Evolutionary conservation across 345 rosid species (phyloP).

Genomic region (Turnera subulata): DNA sequence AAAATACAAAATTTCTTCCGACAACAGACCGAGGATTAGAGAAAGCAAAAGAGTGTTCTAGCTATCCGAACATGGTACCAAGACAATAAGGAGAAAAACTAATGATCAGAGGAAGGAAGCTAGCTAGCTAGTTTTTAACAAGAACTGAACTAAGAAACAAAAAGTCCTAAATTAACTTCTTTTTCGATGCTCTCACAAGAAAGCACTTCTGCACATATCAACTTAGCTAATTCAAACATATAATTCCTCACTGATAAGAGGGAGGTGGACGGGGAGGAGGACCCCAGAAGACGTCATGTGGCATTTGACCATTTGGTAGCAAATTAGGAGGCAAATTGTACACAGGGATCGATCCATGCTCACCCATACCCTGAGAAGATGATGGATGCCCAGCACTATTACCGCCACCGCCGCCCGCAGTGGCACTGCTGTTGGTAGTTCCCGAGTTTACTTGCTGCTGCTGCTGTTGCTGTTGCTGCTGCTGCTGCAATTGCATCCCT

Average conservation of each 20-base stretch:
- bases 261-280: slow-evolving; percentile 66
- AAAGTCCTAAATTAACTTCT: no score
- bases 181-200: no score
- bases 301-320: slow-evolving; percentile 62
- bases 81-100: no score
- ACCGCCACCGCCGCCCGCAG: slow-evolving; percentile 13
- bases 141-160: no score
- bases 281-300: slow-evolving; percentile 76
- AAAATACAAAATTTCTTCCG: no score
- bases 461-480: slow-evolving; percentile 19
- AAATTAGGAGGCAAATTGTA: slow-evolving; percentile 67
- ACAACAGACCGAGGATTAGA: no score
- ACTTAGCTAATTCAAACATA: no score
- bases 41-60: no score
- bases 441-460: slow-evolving; percentile 26
- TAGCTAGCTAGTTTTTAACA: no score
- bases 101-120: no score
- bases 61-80: no score
- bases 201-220: no score
- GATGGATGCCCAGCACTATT: slow-evolving; percentile 24
- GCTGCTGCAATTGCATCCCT: slow-evolving; percentile 18
- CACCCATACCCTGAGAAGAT: slow-evolving; percentile 27
- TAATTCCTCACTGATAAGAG: slow-evolving; percentile 20
- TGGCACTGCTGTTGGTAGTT: slow-evolving; percentile 4
- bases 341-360: slow-evolving; percentile 50